Conservation (phyloP, 2,329 filamentous ascomycete genomes). For the Cordyceps cicadae region DNA sequence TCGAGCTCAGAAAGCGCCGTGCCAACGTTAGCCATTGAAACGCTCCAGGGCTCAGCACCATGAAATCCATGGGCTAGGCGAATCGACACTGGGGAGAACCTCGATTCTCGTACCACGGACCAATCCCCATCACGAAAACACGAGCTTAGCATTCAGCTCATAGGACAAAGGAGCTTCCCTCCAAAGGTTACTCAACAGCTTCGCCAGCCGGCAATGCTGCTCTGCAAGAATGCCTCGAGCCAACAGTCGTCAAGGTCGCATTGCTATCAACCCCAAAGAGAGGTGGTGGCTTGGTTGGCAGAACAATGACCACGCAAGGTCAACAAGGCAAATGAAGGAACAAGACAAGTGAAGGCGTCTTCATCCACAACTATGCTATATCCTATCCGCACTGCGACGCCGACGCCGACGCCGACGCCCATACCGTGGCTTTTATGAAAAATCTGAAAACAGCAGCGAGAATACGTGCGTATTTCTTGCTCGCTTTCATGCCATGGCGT, state of each 20-base stretch:
- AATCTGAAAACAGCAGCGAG: not conserved
- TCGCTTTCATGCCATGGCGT: not conserved
- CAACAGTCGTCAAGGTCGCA: not conserved
- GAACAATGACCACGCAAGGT: not conserved
- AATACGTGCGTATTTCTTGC: not conserved
- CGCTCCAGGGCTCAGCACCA: not conserved
- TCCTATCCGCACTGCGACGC: not conserved
- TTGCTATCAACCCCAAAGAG: not conserved
- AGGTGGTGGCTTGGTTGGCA: not conserved
- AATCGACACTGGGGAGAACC: not conserved
- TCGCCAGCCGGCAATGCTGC: not conserved
- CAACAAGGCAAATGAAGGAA: not conserved
- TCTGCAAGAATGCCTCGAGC: not conserved
- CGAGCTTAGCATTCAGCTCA: not conserved
- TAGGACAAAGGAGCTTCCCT: not conserved
- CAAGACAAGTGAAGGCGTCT: not conserved
- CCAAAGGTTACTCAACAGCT: not conserved
- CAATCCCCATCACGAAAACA: not conserved
- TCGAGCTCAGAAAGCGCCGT: not conserved
- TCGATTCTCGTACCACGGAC: not conserved
- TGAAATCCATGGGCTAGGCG: not conserved
- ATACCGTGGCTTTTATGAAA: not conserved
- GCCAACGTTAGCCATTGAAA: not conserved
- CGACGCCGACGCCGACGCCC: not conserved
- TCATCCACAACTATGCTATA: not conserved